These are phyloP conservation scores for Pythium graminicola DNA, from an alignment of 352 stramenopile species.

Conservation along the genomic window DNA sequence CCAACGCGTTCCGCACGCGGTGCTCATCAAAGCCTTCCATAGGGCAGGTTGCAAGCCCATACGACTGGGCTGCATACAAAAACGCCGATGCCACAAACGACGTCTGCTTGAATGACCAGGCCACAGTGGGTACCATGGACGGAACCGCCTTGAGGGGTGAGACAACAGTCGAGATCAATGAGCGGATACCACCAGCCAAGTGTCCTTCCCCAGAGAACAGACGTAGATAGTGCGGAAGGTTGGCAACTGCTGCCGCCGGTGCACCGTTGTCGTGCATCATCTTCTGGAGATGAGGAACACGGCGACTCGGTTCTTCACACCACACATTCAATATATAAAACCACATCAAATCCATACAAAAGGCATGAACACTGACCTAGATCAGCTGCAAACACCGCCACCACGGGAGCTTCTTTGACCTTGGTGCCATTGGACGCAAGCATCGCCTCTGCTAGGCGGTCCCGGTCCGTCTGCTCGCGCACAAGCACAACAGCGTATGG, in stretches of 20 bases:
- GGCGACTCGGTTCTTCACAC: slow-evolving; percentile 54
- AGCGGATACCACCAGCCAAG: slow-evolving; percentile 45
- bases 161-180: slow-evolving; percentile 48
- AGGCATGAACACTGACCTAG: too few species aligned
- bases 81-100: slow-evolving; percentile 66
- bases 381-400: slow-evolving; percentile 77
- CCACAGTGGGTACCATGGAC: slow-evolving; percentile 52
- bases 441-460: slow-evolving; percentile 69
- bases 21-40: slow-evolving; percentile 81
- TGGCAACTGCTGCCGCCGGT: slow-evolving; percentile 36
- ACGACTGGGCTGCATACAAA: slow-evolving; percentile 57
- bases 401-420: slow-evolving; percentile 67
- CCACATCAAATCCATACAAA: neutral
- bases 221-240: slow-evolving; percentile 54
- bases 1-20: slow-evolving; percentile 49
- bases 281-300: slow-evolving; percentile 63
- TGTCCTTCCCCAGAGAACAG: slow-evolving; percentile 68
- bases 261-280: slow-evolving; percentile 54
- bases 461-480: slow-evolving; percentile 55
- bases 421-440: slow-evolving; percentile 65
- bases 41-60: slow-evolving; percentile 59
- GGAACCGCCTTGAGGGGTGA: slow-evolving; percentile 61
- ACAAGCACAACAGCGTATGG: slow-evolving; percentile 76
- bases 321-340: neutral
- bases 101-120: slow-evolving; percentile 81